Conservation (phyloP, 2,329 filamentous ascomycete species). For the Ophiostoma sp. region DNA sequence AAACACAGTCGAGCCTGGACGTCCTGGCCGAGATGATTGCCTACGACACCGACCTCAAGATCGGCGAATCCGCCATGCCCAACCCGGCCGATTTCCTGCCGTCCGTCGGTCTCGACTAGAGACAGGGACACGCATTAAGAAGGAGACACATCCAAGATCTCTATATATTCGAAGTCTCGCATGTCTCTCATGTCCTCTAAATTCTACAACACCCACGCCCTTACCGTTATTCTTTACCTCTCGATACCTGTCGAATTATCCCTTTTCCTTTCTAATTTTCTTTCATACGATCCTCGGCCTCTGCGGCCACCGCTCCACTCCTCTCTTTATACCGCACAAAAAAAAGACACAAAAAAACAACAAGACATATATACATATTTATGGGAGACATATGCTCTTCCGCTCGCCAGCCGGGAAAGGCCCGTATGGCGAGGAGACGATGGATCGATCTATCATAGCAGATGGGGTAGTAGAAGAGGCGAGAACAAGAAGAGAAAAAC, state of each 20-base stretch:
- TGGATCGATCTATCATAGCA: slow-evolving; percentile 12
- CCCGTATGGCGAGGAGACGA: slow-evolving; percentile 12
- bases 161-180: background rate
- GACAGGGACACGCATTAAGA: background rate
- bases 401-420: background rate
- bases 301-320: slow-evolving; percentile 24
- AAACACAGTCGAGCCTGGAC: slow-evolving; percentile 75
- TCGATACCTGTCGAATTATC: background rate
- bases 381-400: background rate
- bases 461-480: background rate
- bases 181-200: no score
- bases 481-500: background rate
- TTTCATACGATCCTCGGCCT: slow-evolving; percentile 1
- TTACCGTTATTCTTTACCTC: background rate
- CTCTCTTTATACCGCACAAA: slow-evolving; percentile 15
- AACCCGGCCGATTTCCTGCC: slow-evolving; percentile 24
- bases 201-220: no score
- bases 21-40: slow-evolving; percentile 98
- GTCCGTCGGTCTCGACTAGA: slow-evolving; percentile 24
- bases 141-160: background rate
- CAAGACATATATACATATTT: background rate
- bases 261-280: background rate
- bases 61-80: slow-evolving; percentile 21
- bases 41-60: slow-evolving; percentile 25
- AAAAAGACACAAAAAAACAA: slow-evolving; percentile 14